Evolutionary conservation across 768 basidiomycete species (phyloP), one percentile per base, ranked within the genome.

Genomic region (Pulveroboletus sp.): DNA sequence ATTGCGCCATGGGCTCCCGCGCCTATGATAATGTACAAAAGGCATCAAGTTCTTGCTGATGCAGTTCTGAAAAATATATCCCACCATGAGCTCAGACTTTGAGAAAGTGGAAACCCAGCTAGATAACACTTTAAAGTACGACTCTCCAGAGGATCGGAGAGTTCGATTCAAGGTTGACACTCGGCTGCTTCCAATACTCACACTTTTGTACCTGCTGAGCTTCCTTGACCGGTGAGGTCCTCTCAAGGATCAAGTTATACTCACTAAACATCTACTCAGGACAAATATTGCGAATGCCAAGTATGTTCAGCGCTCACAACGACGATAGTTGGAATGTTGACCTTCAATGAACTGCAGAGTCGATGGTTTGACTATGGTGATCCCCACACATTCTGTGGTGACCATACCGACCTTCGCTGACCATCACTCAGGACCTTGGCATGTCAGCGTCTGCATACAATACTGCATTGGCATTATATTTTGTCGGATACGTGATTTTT

Each of bases 401-500:
- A 28, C 21, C 10, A 14, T 33, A n/a, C 4, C n/a, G 9, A 26
- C 11, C 32, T 14, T 36, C 15, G 39, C 15, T 42, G 30, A 56
- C 17, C 13, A 13, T 43, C 31, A 27, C 21, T 26, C 53, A 81
- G 80, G 80, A 82, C 50, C 66, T 82, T n/a, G 49, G 76, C 31
- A 60, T 82, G 17, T 68, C 76, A 15, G 61, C 73, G 6, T 63
- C 79, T 0, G 76, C 72, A 43, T 83, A 82, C 60, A 83, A 82
- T 56, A 80, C 78, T 0, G 69, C 78, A 2, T 63, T 85, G 15
- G 78, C 80, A 0, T 56, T 84, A 3, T 84, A 81, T 61, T 84
- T 83, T 50, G 68, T 82, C 4, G 76, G 79, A 43, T 84, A 83
- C 56, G 72, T 81, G 14, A 51, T 75, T n/a, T 83, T 82, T 43